Conservation (phyloP, 2,329 filamentous ascomycete genomes). For the Penicillium corylophilum region DNA sequence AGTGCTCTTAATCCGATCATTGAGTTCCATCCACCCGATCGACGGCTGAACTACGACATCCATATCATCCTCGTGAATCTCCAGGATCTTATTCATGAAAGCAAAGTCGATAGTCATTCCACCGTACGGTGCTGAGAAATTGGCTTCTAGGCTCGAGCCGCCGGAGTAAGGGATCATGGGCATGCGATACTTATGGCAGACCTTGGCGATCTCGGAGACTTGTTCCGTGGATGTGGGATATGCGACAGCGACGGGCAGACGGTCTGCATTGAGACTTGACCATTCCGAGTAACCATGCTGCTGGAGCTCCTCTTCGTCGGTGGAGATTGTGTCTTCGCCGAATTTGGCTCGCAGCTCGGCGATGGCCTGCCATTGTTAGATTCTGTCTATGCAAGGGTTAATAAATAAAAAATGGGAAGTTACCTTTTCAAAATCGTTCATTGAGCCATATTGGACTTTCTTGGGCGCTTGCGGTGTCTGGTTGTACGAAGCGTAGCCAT, state of each 20-base stretch:
- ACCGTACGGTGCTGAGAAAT: conserved; percentile 83
- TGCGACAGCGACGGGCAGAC: conserved; percentile 63
- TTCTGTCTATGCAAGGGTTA: not conserved
- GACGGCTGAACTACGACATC: conserved; percentile 89
- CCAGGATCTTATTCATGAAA: conserved; percentile 78
- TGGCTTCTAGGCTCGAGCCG: conserved; percentile 82
- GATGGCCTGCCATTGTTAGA: conserved; percentile 49
- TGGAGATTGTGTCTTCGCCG: conserved; percentile 61
- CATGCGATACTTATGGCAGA: conserved; percentile 76
- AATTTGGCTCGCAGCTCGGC: conserved; percentile 53
- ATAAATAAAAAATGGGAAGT: not conserved
- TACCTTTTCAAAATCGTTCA: conserved; percentile 43
- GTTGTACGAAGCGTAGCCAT: conserved; percentile 49
- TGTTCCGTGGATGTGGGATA: conserved; percentile 65
- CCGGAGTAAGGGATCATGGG: conserved; percentile 87
- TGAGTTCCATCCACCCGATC: conserved; percentile 88
- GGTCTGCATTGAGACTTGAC: conserved; percentile 66
- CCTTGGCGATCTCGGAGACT: conserved; percentile 62
- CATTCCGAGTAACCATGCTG: conserved; percentile 69
- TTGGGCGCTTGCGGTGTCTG: conserved; percentile 17
- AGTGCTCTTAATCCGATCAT: conserved; percentile 68
- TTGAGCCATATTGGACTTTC: conserved; percentile 39
- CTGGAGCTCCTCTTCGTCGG: conserved; percentile 63
- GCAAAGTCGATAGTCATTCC: conserved; percentile 88
- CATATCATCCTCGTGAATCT: conserved; percentile 83